Evolutionary conservation across 2,329 filamentous ascomycete genomes (phyloP).

Genomic region (Lecanicillium sp.): DNA sequence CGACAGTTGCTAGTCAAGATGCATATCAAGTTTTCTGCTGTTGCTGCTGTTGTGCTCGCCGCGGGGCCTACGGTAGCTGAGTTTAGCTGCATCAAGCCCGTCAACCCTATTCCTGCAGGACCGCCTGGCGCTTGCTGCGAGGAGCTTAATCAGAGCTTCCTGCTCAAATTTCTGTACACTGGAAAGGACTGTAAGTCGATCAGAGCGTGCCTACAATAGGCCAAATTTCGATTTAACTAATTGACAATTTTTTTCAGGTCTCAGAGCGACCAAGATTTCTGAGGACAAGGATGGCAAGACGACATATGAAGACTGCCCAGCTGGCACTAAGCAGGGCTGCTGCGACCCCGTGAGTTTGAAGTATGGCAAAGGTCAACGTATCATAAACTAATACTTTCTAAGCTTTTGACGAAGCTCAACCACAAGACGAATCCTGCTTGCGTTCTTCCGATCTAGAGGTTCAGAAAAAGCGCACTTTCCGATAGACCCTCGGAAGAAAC

Average conservation of each 20-base stretch:
- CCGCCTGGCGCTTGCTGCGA: constrained; percentile 3
- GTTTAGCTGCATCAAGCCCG: constrained; percentile 3
- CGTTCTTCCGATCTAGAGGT: constrained; percentile 1
- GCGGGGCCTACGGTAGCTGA: not conserved
- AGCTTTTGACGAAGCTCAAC: constrained; percentile 2
- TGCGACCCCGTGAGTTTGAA: constrained; percentile 3
- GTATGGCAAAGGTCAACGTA: not conserved
- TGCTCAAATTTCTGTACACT: constrained; percentile 3
- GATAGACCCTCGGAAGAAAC: too few relatives aligned
- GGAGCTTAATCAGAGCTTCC: constrained; percentile 1
- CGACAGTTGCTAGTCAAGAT: too few relatives aligned
- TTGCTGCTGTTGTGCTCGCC: not conserved
- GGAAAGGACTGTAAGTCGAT: constrained; percentile 1
- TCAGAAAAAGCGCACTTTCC: too few relatives aligned
- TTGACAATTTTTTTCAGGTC: not conserved
- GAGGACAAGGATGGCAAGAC: constrained; percentile 1
- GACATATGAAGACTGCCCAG: not conserved
- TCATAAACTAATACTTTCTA: not conserved
- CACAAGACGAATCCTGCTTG: constrained; percentile 1
- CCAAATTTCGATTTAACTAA: not conserved
- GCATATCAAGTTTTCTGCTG: not conserved
- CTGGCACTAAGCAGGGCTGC: constrained; percentile 1
- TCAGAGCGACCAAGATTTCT: constrained; percentile 1
- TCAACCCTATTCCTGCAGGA: constrained; percentile 1
- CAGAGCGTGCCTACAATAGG: not conserved